Evolutionary conservation across 306 rosid species (phyloP), one percentile per base, ranked within the genome.

Genomic region (Quercus engelmannii): DNA sequence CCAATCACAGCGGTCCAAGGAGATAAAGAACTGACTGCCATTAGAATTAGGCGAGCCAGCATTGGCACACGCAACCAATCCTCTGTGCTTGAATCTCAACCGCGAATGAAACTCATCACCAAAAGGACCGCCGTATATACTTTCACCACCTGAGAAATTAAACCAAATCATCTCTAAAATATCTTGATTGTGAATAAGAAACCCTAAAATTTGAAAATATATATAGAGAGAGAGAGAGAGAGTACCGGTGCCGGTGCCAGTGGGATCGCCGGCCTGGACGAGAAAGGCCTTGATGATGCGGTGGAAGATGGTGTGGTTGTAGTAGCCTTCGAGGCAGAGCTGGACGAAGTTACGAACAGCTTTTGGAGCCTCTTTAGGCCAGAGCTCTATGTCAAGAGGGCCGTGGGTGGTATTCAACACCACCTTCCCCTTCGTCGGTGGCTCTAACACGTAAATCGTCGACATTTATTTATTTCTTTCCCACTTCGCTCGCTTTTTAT

Each of bases 331-430:
- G 76, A 95, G 97, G 90, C 97, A 93, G 76, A 95, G 98, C 90
- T 91, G 99, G 23, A 95, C 93, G 91, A 93, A 95, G 90, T 95
- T 95, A 49, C 97, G 79, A 15, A 90, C 98, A 51, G 99, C 96
- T 75, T 95, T 95, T 0, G 97, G 98, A 13, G 99, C 98, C 75
- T 95, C 99, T 71, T 93, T 95, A 2, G 98, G 98, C 99, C 99
- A 95, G 3, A 93, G 90, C 80, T 93, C 99, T 68, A 93, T 86
- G 85, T 95, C 99, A 21, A 95, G 78, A 4, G 99, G 98, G 7
- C 98, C 99, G 20, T 92, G 85, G 49, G 96, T 93, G 4, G 99
- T 93, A 65, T 80, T 84, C 86, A 95, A 31, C 21, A 95, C 93
- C 83, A 93, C 94, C 82, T 93, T 95, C 70, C 99, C 99, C 80